A percentile compares a stretch with the other conserved stretches of the same genome.
phyloP scores from a whole-genome alignment of 2,329 filamentous ascomycete genomes.

The Aspergillus glaucus region DNA sequence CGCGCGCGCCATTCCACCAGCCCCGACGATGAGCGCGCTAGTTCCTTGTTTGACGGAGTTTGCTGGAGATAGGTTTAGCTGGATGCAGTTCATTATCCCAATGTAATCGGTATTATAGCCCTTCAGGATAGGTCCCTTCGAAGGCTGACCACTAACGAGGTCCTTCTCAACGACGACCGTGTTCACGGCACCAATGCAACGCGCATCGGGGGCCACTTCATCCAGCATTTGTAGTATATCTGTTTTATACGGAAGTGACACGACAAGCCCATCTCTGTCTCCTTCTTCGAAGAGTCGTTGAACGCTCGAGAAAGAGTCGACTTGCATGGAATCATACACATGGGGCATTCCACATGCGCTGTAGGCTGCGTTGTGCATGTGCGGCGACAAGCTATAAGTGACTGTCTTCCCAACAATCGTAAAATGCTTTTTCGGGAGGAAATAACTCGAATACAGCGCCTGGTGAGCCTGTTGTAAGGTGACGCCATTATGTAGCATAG shows the following conservation, averaged over 20 bases:
- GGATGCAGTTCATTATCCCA: slow-evolving; percentile 21
- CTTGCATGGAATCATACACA: slow-evolving; percentile 8
- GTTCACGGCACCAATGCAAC: slow-evolving; percentile 23
- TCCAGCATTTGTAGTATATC: slow-evolving; percentile 15
- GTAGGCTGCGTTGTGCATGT: slow-evolving; percentile 22
- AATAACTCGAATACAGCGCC: slow-evolving; percentile 9
- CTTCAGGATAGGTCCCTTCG: slow-evolving; percentile 4
- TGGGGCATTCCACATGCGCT: slow-evolving; percentile 18
- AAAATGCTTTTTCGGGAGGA: slow-evolving; percentile 10
- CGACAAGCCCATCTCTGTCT: slow-evolving; percentile 12
- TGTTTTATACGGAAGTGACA: slow-evolving; percentile 22
- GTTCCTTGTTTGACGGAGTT: slow-evolving; percentile 16
- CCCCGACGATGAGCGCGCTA: slow-evolving; percentile 20
- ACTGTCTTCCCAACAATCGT: slow-evolving; percentile 19
- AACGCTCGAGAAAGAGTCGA: slow-evolving; percentile 6
- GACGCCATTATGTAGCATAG: neutral
- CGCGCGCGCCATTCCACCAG: slow-evolving; percentile 22
- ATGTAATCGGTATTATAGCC: slow-evolving; percentile 27
- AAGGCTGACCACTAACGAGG: neutral
- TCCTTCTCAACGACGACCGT: slow-evolving; percentile 14
- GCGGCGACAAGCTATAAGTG: slow-evolving; percentile 17
- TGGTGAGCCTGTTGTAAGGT: slow-evolving; percentile 8
- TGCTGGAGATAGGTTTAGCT: slow-evolving; percentile 18
- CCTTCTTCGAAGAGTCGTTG: slow-evolving; percentile 7
- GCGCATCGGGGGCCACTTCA: slow-evolving; percentile 15